These are phyloP conservation scores for Xerocomus spinulosus DNA, from an alignment of 768 basidiomycete species.

Conservation along the genomic window DNA sequence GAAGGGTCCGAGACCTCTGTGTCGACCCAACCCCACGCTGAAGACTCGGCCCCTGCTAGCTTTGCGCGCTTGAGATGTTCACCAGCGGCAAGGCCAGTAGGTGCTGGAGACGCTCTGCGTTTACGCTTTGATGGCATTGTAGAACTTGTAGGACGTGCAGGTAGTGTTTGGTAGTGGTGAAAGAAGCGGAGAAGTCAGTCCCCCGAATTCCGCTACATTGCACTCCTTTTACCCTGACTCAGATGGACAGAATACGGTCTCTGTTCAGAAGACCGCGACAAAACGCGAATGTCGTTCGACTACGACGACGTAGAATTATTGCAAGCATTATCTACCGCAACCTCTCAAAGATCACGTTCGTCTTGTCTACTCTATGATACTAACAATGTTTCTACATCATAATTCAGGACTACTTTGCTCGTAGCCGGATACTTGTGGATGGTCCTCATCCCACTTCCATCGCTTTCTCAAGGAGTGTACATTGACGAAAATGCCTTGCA, in stretches of 20 bases:
- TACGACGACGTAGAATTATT: constrained; percentile 43
- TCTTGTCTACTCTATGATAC: neutral
- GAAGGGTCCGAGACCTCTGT: constrained; percentile 52
- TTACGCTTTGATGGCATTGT: constrained; percentile 58
- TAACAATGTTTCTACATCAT: neutral
- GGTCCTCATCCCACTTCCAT: constrained; percentile 62
- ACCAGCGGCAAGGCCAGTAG: constrained; percentile 55
- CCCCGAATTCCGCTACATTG: constrained; percentile 22
- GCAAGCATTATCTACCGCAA: constrained; percentile 30
- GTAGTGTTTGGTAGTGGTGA: constrained; percentile 3
- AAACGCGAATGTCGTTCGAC: constrained; percentile 37
- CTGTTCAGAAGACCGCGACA: constrained; percentile 16
- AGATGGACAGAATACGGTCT: constrained; percentile 23
- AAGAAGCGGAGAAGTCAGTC: constrained; percentile 5
- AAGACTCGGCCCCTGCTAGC: constrained; percentile 41
- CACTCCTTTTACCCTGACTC: neutral
- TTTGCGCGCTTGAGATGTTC: constrained; percentile 58
- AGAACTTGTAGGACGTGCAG: neutral
- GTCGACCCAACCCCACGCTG: constrained; percentile 80
- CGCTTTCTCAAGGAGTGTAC: constrained; percentile 65
- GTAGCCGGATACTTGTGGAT: constrained; percentile 78
- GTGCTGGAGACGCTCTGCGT: constrained; percentile 42
- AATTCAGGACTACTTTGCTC: constrained; percentile 51
- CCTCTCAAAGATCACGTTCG: constrained; percentile 32
- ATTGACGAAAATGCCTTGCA: constrained; percentile 96